Evolutionary conservation across 257 asterid species (phyloP).

Genomic region (Salvia hispanica): DNA sequence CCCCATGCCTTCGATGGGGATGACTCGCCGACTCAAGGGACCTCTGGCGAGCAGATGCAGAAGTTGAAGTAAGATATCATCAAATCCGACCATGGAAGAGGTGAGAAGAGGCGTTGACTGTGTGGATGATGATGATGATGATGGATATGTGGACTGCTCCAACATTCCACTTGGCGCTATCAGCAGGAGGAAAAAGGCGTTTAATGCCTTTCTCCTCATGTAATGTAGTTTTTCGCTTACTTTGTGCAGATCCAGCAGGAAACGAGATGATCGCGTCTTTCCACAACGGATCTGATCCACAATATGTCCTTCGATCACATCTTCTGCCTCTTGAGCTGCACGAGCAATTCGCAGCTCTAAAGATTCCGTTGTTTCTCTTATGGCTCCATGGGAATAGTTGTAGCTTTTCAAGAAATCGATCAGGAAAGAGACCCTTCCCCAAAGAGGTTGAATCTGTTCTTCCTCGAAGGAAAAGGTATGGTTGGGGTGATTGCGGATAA

Average conservation of each 20-base stretch:
- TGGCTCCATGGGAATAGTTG: background rate
- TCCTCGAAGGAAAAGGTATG: background rate
- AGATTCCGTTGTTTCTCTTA: background rate
- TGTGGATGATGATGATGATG: no score
- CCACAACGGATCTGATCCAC: background rate
- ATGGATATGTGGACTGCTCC: background rate
- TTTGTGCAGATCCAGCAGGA: no score
- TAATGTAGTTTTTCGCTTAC: background rate
- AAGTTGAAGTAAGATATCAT: background rate
- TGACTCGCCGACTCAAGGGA: background rate
- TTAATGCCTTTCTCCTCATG: background rate
- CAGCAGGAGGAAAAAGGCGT: no score
- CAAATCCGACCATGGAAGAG: constrained; percentile 2
- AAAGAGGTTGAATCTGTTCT: background rate
- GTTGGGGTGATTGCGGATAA: background rate
- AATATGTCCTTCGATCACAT: background rate
- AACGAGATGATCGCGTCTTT: background rate
- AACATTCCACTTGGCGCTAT: background rate
- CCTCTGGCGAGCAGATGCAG: background rate
- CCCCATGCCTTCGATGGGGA: constrained; percentile 13
- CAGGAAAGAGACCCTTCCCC: background rate
- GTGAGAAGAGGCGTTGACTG: background rate
- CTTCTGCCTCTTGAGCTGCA: background rate
- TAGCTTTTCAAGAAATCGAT: background rate
- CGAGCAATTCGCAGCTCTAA: background rate